A percentile compares a stretch with the other conserved stretches of the same genome.
phyloP scores from a whole-genome alignment of 2,329 filamentous ascomycete genomes.

The Talaromyces funiculosus region DNA sequence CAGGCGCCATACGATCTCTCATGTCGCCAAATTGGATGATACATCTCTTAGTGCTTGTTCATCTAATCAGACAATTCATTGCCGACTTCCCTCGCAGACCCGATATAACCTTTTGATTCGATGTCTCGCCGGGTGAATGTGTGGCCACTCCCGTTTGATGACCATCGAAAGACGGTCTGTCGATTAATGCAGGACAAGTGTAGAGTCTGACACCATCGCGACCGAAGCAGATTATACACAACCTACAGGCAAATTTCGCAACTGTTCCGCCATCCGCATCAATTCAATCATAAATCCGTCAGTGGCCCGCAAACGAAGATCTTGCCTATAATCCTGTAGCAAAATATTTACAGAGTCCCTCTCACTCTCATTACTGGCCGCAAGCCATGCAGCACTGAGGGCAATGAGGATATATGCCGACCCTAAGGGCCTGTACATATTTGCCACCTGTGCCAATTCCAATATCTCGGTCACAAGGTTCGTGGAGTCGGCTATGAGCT shows the following conservation, averaged over 20 bases:
- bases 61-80: not conserved
- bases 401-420: slow-evolving; percentile 26
- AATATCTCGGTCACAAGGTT: slow-evolving; percentile 25
- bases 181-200: not conserved
- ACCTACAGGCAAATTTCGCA: not conserved
- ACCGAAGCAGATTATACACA: not conserved
- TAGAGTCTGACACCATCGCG: not conserved
- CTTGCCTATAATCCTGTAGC: slow-evolving; percentile 23
- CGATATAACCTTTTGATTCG: not conserved
- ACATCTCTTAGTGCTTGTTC: not conserved
- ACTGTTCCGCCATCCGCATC: not conserved
- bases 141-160: not conserved
- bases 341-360: slow-evolving; percentile 15
- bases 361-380: slow-evolving; percentile 19
- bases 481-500: slow-evolving; percentile 18
- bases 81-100: not conserved
- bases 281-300: slow-evolving; percentile 8
- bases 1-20: not conserved
- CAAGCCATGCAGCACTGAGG: slow-evolving; percentile 23
- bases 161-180: not conserved
- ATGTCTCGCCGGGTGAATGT: not conserved
- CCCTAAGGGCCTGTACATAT: slow-evolving; percentile 28
- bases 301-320: slow-evolving; percentile 20
- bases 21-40: not conserved
- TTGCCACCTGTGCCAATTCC: slow-evolving; percentile 22